A percentile compares a stretch with the other conserved stretches of the same genome.
Evolutionary conservation across 2,329 filamentous ascomycete genomes (phyloP).

Genomic region (Ophiostoma ulmi): DNA sequence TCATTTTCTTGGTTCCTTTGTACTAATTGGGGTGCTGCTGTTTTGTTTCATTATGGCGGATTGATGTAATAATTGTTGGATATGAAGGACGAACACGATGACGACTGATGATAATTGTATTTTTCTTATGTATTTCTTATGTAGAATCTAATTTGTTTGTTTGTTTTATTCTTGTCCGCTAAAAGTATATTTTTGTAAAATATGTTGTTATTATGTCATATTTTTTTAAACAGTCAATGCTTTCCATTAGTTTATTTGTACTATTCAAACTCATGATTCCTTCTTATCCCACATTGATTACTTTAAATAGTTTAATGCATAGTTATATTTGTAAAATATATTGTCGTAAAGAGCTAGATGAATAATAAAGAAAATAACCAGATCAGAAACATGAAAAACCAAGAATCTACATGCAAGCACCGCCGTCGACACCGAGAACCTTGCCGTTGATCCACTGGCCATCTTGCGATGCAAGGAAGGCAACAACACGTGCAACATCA

Average conservation of each 20-base stretch:
- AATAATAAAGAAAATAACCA: background rate
- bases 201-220: background rate
- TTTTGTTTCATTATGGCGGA: background rate
- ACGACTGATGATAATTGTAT: conserved; percentile 15
- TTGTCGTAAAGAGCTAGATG: background rate
- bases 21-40: background rate
- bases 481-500: conserved; percentile 34
- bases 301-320: too few relatives aligned
- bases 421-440: conserved; percentile 32
- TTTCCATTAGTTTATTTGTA: too few relatives aligned
- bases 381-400: background rate
- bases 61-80: background rate
- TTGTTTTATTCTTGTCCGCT: background rate
- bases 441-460: conserved; percentile 40
- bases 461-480: conserved; percentile 35
- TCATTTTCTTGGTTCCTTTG: background rate
- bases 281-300: too few relatives aligned
- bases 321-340: background rate
- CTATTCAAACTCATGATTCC: background rate
- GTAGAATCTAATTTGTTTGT: background rate
- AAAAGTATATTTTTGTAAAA: too few relatives aligned
- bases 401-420: conserved; percentile 27
- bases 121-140: background rate
- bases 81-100: conserved; percentile 1
- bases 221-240: too few relatives aligned